A percentile compares a stretch with the other conserved stretches of the same genome.
phyloP scores from a whole-genome alignment of 2,329 filamentous ascomycete genomes.

The Hypoxylon sp. region DNA sequence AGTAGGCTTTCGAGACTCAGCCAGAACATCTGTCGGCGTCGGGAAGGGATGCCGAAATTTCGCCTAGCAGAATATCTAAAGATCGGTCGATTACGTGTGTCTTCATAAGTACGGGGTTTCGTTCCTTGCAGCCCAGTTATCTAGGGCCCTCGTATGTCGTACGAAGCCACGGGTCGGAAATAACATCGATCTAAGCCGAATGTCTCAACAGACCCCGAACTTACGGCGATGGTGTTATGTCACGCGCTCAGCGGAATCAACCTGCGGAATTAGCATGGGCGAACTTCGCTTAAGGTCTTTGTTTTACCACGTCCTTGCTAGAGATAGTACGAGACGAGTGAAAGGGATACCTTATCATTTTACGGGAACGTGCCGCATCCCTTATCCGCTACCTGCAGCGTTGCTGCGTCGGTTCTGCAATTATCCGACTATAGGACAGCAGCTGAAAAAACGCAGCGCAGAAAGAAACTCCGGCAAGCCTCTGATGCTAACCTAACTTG shows the following conservation, averaged over 20 bases:
- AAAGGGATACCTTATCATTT: not conserved
- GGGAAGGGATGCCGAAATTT: slow-evolving; percentile 4
- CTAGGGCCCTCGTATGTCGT: slow-evolving; percentile 3
- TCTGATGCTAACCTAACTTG: not conserved
- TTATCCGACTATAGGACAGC: slow-evolving; percentile 1
- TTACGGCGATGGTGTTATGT: slow-evolving; percentile 2
- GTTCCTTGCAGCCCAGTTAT: not conserved
- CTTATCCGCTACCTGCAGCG: not conserved
- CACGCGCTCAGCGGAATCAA: not conserved
- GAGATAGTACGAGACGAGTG: not conserved
- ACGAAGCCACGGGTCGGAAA: not conserved
- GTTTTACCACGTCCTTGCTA: not conserved
- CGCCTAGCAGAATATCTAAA: slow-evolving; percentile 2
- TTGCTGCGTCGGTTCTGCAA: slow-evolving; percentile 4
- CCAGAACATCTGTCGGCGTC: too few species aligned
- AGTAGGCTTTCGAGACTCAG: too few species aligned
- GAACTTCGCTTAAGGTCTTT: slow-evolving; percentile 5
- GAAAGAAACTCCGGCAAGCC: slow-evolving; percentile 1
- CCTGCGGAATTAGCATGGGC: not conserved
- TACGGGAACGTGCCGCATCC: not conserved
- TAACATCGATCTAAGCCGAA: not conserved
- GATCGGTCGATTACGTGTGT: slow-evolving; percentile 7
- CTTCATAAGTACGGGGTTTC: not conserved
- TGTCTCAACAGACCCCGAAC: slow-evolving; percentile 1
- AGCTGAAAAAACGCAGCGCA: not conserved